Percentiles rank a stretch among this genome's conserved stretches.
Conservation (phyloP, 176 grass and related monocot genomes). For the Musa schizocarpa region DNA sequence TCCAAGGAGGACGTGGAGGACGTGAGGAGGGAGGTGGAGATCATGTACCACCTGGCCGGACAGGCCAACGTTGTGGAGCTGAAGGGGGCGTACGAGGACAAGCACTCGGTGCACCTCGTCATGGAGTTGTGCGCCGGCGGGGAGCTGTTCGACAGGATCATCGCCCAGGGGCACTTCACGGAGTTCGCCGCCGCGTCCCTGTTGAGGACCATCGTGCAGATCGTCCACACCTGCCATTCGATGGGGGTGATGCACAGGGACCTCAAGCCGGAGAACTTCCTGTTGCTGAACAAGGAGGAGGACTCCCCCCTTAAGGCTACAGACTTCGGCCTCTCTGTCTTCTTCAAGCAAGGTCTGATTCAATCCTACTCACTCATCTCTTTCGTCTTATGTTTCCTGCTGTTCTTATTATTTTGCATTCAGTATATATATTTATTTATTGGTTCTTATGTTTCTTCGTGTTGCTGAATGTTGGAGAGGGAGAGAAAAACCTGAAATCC, state of each 20-base stretch:
- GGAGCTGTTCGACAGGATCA: constrained; percentile 10
- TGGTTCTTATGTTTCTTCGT: no score
- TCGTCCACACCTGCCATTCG: constrained; percentile 4
- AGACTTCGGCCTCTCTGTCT: constrained; percentile 15
- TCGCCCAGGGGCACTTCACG: constrained; percentile 3
- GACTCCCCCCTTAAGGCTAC: constrained; percentile 13
- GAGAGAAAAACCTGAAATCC: no score
- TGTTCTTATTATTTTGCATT: no score
- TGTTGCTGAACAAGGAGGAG: constrained; percentile 7
- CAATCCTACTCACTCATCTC: neutral
- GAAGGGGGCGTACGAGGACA: constrained; percentile 10
- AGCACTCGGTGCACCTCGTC: constrained; percentile 8
- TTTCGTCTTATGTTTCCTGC: neutral
- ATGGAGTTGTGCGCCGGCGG: constrained; percentile 14
- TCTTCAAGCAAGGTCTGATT: constrained; percentile 9
- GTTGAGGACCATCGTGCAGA: neutral
- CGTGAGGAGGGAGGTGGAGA: constrained; percentile 7
- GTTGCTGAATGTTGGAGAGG: no score
- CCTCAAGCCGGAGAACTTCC: constrained; percentile 17
- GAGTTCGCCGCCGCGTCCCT: constrained; percentile 2
- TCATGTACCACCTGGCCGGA: constrained; percentile 8
- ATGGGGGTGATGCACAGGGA: constrained; percentile 20
- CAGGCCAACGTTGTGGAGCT: constrained; percentile 5
- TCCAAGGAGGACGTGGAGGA: constrained; percentile 4
- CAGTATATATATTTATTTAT: no score